These are phyloP conservation scores for Chrysoporthe puriensis DNA, from an alignment of 2,329 filamentous ascomycete species.

Conservation along the genomic window DNA sequence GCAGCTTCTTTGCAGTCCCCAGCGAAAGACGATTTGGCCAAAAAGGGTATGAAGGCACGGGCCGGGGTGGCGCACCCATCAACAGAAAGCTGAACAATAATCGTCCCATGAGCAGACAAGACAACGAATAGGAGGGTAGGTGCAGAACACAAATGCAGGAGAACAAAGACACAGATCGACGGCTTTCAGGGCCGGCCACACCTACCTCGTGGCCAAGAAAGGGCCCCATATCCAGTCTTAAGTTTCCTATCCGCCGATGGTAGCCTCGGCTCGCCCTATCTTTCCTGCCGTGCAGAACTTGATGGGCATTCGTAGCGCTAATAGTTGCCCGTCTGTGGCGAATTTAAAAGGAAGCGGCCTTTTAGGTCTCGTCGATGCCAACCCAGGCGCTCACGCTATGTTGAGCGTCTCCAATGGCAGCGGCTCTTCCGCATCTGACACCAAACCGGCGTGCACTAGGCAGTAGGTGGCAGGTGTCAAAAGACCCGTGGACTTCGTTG, in stretches of 20 bases:
- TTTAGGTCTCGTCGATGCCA: background rate
- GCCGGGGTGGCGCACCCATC: conserved; percentile 8
- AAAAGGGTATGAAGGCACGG: conserved; percentile 9
- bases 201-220: background rate
- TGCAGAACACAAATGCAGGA: background rate
- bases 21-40: background rate
- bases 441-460: conserved; percentile 7
- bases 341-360: background rate
- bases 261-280: no score
- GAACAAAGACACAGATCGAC: conserved; percentile 9
- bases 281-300: background rate
- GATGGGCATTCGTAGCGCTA: background rate
- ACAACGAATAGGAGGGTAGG: conserved; percentile 6
- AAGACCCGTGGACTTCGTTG: conserved; percentile 10
- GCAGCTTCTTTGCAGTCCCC: background rate
- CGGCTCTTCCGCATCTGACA: background rate
- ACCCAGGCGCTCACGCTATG: background rate
- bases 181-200: background rate
- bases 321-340: background rate
- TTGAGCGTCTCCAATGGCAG: background rate
- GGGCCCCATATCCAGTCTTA: background rate
- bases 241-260: background rate
- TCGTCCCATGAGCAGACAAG: background rate
- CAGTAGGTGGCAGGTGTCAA: conserved; percentile 23
- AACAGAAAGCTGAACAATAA: conserved; percentile 9